These are phyloP conservation scores for Xylaria grammica DNA, from an alignment of 495 filamentous ascomycete genomes.

Conservation along the genomic window DNA sequence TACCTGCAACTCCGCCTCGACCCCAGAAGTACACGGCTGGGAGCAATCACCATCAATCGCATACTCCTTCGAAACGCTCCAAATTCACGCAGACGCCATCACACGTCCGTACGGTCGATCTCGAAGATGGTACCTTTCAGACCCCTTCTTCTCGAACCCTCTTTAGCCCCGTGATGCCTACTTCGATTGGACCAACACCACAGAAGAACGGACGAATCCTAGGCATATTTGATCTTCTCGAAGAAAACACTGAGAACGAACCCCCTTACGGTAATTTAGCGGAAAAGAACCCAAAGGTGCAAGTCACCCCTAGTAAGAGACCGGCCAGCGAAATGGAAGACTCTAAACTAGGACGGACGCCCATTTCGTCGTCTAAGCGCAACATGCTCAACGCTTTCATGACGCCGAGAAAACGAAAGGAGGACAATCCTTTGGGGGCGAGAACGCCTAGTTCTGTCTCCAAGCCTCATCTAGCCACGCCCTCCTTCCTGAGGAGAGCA, in stretches of 20 bases:
- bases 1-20: conserved; percentile 41
- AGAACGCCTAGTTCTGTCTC: conserved; percentile 56
- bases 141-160: conserved; percentile 65
- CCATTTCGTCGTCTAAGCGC: conserved; percentile 65
- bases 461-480: conserved; percentile 66
- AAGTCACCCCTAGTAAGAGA: conserved; percentile 48
- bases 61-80: conserved; percentile 53
- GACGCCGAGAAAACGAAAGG: conserved; percentile 59
- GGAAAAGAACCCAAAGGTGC: conserved; percentile 21
- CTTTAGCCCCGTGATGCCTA: conserved; percentile 62
- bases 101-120: conserved; percentile 35
- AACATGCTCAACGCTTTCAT: conserved; percentile 67
- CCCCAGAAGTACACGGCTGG: conserved; percentile 42
- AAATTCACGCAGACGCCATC: conserved; percentile 46
- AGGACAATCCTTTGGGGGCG: conserved; percentile 34
- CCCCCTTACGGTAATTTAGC: conserved; percentile 35
- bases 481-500: conserved; percentile 72
- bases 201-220: conserved; percentile 86
- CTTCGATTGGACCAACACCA: conserved; percentile 81
- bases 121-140: conserved; percentile 56
- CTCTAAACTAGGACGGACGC: conserved; percentile 60
- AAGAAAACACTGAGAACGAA: conserved; percentile 59
- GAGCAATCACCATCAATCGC: conserved; percentile 41
- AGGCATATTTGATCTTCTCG: conserved; percentile 88
- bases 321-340: conserved; percentile 34